Base-by-base conservation (phyloP, 129 eudicot species). In the Logfia minima region DNA sequence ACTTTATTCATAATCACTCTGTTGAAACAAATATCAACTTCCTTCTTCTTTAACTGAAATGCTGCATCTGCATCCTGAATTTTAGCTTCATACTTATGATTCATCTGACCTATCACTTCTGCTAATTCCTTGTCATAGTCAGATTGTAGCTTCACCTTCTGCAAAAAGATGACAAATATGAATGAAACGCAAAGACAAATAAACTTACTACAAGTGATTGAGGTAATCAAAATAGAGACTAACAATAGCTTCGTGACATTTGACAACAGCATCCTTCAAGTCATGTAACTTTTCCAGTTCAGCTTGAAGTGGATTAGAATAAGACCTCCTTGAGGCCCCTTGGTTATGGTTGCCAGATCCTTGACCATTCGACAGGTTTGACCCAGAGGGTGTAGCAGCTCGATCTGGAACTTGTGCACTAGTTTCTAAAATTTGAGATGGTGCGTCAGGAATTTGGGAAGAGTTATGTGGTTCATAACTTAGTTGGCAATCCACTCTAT, bases 61-160 rank as follows among this genome's bases (percentile, higher is more conserved):
- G 87, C 86, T 29, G 78, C 28, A 55, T 90, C 93, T 24, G 84
- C 88, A 8, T 88, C 90, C 71, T 83, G 82, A 68, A 58, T 74
- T 83, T 81, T 90, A 45, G 61, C 75, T 24, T 88, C 92, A 39
- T 93, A 93, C 64, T 87, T 87, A 5, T 51, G 79, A 22, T 65
- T 86, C 35, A 90, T 74, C 79, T 74, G 86, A 79, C 86, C 88
- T 72, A 75, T 43, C n/a, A 76, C 21, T 74, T 90, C 92, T 31
- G 80, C 88, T 31, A 89, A 75, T 85, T 89, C 97, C 83, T 85
- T 89, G 61, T 89, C 96, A 28, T 87, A 77, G 4, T 93, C 92
- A 63, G 87, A 82, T 75, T 87, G 79, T 74, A 93, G 84, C 83
- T 68, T 79, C 79, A 45, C 34, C 43, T 79, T 83, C 98, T 93